Evolutionary conservation across 306 rosid species (phyloP).

Genomic region (Quercus gilva): DNA sequence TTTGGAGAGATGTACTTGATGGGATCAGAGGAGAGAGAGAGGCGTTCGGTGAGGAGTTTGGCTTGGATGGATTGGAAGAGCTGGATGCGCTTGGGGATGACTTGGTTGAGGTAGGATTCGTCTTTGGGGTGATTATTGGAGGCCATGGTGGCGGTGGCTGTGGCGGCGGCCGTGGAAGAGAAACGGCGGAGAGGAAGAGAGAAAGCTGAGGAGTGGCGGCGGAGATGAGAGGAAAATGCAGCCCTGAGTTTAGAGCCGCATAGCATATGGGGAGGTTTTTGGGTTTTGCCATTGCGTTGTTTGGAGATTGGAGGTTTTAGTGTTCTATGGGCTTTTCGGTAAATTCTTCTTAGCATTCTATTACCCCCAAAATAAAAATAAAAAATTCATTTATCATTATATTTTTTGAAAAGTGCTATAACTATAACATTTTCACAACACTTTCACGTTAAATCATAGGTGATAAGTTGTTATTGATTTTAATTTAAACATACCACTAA

Average conservation of each 20-base stretch:
- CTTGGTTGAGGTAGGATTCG: constrained; percentile 52
- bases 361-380: too few species aligned
- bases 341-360: too few species aligned
- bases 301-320: constrained; percentile 7
- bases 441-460: accelerated
- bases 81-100: constrained; percentile 59
- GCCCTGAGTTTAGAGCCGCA: not conserved
- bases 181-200: constrained; percentile 16
- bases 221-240: constrained; percentile 13
- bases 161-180: not conserved
- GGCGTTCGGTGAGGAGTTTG: constrained; percentile 21
- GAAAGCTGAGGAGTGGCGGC: constrained; percentile 37
- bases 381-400: too few species aligned
- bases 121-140: constrained; percentile 53
- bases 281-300: not conserved
- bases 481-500: accelerated
- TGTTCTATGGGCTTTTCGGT: too few species aligned
- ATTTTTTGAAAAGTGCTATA: too few species aligned
- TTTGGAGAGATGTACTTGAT: constrained; percentile 38
- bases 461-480: too few species aligned
- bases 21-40: constrained; percentile 49
- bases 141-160: not conserved
- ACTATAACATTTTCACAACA: accelerated
- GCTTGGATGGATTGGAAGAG: constrained; percentile 56
- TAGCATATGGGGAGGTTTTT: constrained; percentile 7